These are phyloP conservation scores for Dactylonectria macrodidyma DNA, from an alignment of 2,329 filamentous ascomycete species.

Conservation along the genomic window DNA sequence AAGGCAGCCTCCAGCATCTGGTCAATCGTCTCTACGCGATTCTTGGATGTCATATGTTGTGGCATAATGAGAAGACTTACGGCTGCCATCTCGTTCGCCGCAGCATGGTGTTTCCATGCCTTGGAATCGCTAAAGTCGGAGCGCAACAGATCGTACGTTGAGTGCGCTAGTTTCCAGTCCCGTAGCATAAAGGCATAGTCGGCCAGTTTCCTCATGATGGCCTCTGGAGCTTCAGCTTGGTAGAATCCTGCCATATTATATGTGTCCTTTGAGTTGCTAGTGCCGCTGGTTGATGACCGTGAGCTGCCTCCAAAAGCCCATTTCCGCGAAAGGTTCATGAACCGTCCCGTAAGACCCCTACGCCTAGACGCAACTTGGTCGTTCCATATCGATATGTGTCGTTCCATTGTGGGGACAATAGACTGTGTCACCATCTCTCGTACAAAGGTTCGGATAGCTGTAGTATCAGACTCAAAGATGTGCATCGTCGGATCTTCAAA, in stretches of 20 bases:
- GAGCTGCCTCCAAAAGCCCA: constrained; percentile 85
- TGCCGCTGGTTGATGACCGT: constrained; percentile 70
- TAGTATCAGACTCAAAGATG: constrained; percentile 93
- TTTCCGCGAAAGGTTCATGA: constrained; percentile 93
- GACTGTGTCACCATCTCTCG: constrained; percentile 97
- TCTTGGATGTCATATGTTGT: constrained; percentile 79
- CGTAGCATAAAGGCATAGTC: constrained; percentile 98
- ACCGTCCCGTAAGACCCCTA: constrained; percentile 90
- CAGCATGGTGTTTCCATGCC: constrained; percentile 96
- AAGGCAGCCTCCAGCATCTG: constrained; percentile 90
- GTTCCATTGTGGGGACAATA: constrained; percentile 96
- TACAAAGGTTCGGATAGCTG: constrained; percentile 89
- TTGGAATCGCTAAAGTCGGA: constrained; percentile 95
- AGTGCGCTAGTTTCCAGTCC: constrained; percentile 94
- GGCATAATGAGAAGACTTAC: constrained; percentile 86
- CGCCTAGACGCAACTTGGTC: constrained; percentile 94
- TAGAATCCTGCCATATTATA: constrained; percentile 90
- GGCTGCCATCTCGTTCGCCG: constrained; percentile 94
- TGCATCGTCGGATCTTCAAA: constrained; percentile 81
- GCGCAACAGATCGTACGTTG: constrained; percentile 91
- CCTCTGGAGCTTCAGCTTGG: constrained; percentile 86
- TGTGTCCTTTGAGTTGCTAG: constrained; percentile 71
- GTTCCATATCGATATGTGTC: constrained; percentile 92
- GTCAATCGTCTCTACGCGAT: constrained; percentile 84
- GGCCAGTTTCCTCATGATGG: constrained; percentile 91